These are phyloP conservation scores for Epithemia pelagica DNA, from an alignment of 108 stramenopile genomes.

Conservation along the genomic window DNA sequence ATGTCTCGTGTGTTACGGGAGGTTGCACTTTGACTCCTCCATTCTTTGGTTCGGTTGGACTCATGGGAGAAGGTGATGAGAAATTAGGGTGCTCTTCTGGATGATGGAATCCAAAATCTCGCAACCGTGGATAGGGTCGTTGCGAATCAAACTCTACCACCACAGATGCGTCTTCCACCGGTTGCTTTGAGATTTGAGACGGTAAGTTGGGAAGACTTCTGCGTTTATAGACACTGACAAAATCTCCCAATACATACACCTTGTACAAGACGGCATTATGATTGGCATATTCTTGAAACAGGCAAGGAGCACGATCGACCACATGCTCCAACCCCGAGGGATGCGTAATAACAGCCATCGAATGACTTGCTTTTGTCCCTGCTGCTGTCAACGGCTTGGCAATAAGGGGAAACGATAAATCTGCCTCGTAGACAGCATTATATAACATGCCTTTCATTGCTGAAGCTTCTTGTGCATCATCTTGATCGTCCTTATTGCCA, in stretches of 20 bases:
- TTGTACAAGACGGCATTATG: constrained; percentile 77
- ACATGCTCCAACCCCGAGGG: constrained; percentile 35
- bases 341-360: constrained; percentile 64
- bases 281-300: constrained; percentile 80
- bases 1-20: background rate
- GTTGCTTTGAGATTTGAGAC: background rate
- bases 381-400: constrained; percentile 81
- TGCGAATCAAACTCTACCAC: constrained; percentile 83
- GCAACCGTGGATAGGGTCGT: constrained; percentile 66
- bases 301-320: constrained; percentile 25
- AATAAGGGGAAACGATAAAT: constrained; percentile 63
- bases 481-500: background rate
- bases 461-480: constrained; percentile 27
- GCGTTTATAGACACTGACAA: constrained; percentile 69
- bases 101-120: constrained; percentile 58
- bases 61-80: background rate
- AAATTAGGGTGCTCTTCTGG: too few species aligned
- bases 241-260: constrained; percentile 79
- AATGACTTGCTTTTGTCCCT: constrained; percentile 72
- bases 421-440: constrained; percentile 2
- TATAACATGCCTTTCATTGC: background rate
- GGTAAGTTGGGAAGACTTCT: constrained; percentile 75
- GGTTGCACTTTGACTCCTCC: background rate
- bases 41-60: background rate
- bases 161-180: constrained; percentile 12